Evolutionary conservation across 345 rosid genomes (phyloP), one percentile per base, ranked within the genome.

Genomic region (Xanthoceras sorbifolium): DNA sequence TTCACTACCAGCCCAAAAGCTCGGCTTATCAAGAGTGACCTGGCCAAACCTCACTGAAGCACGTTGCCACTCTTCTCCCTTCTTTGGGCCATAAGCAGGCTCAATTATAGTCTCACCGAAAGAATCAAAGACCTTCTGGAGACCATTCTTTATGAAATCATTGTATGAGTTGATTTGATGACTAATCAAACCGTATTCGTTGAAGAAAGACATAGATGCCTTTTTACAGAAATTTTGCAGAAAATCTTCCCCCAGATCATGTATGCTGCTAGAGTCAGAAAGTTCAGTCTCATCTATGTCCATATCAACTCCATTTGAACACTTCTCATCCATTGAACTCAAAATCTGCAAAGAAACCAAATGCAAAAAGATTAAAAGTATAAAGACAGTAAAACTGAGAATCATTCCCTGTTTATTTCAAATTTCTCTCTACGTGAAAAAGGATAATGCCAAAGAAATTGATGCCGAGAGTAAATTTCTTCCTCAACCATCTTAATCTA

Each of bases 141-240:
- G 85, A 25, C 98, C 98, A 68, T 84, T 76, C 10, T 74, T 9
- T n/a, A 92, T 77, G 78, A 91, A 96, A 48, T 88, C 85, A 52
- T 96, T 90, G 85, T 86, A 92, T 0, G 97, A 91, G 77, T 96
- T 91, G 55, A 93, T 81, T 76, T 96, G 98, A 73, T 93, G 98
- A 65, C 98, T 93, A 18, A 92, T 85, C 15, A 96, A 89, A 17
- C 97, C 97, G 9, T 86, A 87, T 81, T 96, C 86, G 0, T 88
- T 74, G 63, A 92, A 96, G 60, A 96, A 93, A 2, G 86, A 81
- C 4, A 82, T 84, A 0, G 92, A 84, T 0, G 97, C 94, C 75
- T 90, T 86, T 67, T 83, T 88, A 78, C 94, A 91, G 81, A 96
- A 90, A 64, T 31, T 78, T 54, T 69, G 83, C 72, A 93, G 74